Conservation (phyloP, 371 early-diverging fungal species). For the Mortierella sp. region DNA sequence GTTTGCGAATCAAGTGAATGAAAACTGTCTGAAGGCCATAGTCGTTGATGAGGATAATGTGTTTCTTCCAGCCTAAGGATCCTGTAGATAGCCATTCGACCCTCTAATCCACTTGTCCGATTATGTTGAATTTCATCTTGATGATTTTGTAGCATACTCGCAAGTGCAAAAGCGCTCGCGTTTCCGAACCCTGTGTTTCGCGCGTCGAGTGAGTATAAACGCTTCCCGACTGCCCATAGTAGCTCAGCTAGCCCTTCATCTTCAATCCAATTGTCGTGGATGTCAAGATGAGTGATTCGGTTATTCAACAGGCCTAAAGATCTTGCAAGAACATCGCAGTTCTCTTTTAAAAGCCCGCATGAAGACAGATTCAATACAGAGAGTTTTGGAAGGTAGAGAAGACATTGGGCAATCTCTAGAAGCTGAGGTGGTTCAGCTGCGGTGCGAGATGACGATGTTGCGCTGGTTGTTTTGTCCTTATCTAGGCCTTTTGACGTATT, state of each 20-base stretch:
- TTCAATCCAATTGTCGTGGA: slow-evolving; percentile 35
- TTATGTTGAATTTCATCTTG: background rate
- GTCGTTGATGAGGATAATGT: slow-evolving; percentile 3
- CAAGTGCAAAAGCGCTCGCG: slow-evolving; percentile 30
- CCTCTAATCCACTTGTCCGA: background rate
- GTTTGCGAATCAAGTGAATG: background rate
- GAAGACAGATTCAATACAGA: slow-evolving; percentile 17
- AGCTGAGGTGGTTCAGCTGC: background rate
- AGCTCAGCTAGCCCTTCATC: slow-evolving; percentile 34
- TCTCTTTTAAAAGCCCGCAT: slow-evolving; percentile 17
- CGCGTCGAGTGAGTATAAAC: slow-evolving; percentile 16
- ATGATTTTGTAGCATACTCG: slow-evolving; percentile 20
- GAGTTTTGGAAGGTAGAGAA: slow-evolving; percentile 16
- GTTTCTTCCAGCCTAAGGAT: slow-evolving; percentile 29
- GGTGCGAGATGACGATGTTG: background rate
- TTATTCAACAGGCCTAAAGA: slow-evolving; percentile 14
- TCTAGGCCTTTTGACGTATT: background rate
- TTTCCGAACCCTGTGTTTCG: slow-evolving; percentile 30
- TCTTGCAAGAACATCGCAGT: slow-evolving; percentile 6
- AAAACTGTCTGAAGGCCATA: background rate
- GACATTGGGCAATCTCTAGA: slow-evolving; percentile 13
- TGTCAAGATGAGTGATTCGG: slow-evolving; percentile 20
- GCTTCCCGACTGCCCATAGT: slow-evolving; percentile 15
- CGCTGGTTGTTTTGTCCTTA: background rate
- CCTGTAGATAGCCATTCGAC: slow-evolving; percentile 11